These are phyloP conservation scores for Beauveria scarabaeidicola DNA, from an alignment of 2,329 filamentous ascomycete genomes.

Conservation along the genomic window DNA sequence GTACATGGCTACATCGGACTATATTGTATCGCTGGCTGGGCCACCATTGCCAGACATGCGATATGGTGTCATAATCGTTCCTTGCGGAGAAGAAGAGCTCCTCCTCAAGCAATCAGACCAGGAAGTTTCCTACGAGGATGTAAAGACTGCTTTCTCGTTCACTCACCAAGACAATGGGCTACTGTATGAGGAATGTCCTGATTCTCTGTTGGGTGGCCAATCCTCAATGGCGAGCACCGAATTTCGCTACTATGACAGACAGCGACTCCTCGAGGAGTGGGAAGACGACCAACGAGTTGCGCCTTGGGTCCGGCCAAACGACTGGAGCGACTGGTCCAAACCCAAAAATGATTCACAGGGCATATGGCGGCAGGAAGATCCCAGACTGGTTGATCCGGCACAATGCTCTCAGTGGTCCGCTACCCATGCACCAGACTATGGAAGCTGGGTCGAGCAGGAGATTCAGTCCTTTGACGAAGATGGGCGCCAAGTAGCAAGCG, in stretches of 20 bases:
- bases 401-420: too few species aligned
- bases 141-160: neutral
- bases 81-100: neutral
- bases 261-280: neutral
- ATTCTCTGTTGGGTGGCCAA: neutral
- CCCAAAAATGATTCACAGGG: too few species aligned
- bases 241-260: neutral
- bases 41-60: neutral
- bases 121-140: neutral
- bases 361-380: too few species aligned
- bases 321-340: too few species aligned
- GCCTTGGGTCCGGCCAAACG: too few species aligned
- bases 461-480: too few species aligned
- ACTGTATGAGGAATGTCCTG: too few species aligned
- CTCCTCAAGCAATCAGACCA: neutral
- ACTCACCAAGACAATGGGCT: too few species aligned
- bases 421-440: too few species aligned
- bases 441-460: too few species aligned
- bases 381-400: too few species aligned
- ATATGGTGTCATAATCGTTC: constrained; percentile 1
- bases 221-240: neutral
- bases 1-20: neutral
- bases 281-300: neutral
- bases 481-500: too few species aligned
- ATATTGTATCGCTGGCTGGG: neutral